A percentile compares a stretch with the other conserved stretches of the same genome.
Conservation (phyloP, 257 asterid species). For the Henckelia pumila region DNA sequence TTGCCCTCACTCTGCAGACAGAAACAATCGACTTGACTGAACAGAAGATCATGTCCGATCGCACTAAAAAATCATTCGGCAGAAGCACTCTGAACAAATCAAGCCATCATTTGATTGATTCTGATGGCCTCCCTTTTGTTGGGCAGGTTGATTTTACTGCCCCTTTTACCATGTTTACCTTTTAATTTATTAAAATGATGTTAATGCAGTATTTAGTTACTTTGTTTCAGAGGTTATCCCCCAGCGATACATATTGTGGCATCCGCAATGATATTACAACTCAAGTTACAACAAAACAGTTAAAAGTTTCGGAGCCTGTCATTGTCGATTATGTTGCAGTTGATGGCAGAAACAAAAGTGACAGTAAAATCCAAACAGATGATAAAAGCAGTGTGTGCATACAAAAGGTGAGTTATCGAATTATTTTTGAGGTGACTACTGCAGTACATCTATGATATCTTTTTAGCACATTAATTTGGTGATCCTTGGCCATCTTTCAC, state of each 20-base stretch:
- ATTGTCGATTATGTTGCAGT: slow-evolving; percentile 83
- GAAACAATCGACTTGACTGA: slow-evolving; percentile 87
- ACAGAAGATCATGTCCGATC: slow-evolving; percentile 43
- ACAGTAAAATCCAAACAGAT: slow-evolving; percentile 33
- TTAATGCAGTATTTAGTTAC: slow-evolving; percentile 18
- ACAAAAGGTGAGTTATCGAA: slow-evolving; percentile 60
- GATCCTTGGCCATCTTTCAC: background rate
- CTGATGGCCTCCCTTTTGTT: slow-evolving; percentile 93
- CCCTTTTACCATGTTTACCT: background rate
- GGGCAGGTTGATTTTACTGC: slow-evolving; percentile 63
- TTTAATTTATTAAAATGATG: background rate
- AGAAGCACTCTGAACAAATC: slow-evolving; percentile 66
- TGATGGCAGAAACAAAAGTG: slow-evolving; percentile 29
- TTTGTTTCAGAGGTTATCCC: slow-evolving; percentile 63
- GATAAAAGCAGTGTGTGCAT: slow-evolving; percentile 55
- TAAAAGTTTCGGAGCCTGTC: slow-evolving; percentile 76
- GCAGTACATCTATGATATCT: too few relatives aligned
- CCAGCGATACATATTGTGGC: slow-evolving; percentile 67
- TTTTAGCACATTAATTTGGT: background rate
- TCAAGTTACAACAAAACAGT: slow-evolving; percentile 34
- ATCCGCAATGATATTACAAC: slow-evolving; percentile 55
- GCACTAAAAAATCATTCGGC: slow-evolving; percentile 55
- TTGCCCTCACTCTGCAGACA: slow-evolving; percentile 53
- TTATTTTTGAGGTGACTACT: background rate
- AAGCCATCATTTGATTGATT: slow-evolving; percentile 60